A percentile compares a stretch with the other conserved stretches of the same genome.
phyloP scores from a whole-genome alignment of 129 eudicot species.

The Logfia minima region DNA sequence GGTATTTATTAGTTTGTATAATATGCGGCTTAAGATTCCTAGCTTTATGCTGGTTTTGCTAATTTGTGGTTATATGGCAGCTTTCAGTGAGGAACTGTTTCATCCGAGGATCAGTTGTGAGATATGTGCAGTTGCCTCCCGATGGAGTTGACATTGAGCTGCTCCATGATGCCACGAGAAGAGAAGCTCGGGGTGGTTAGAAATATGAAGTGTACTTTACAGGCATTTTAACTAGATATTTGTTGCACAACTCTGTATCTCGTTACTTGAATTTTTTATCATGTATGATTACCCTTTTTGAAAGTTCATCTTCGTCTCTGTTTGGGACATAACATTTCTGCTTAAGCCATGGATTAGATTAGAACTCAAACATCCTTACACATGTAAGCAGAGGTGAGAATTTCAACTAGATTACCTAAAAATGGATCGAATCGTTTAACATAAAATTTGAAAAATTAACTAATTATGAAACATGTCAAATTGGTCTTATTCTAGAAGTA shows the following conservation, averaged over 20 bases:
- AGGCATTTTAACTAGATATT: slow-evolving; percentile 13
- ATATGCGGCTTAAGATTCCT: neutral
- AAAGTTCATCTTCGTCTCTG: slow-evolving; percentile 10
- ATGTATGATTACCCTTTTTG: slow-evolving; percentile 1
- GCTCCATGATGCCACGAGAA: slow-evolving; percentile 98
- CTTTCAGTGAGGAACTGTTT: slow-evolving; percentile 96
- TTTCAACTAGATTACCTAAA: neutral
- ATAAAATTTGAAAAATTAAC: neutral
- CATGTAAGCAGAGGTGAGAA: neutral
- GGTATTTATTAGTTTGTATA: slow-evolving; percentile 3
- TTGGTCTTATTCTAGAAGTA: neutral
- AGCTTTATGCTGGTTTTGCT: slow-evolving; percentile 7
- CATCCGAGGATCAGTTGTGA: slow-evolving; percentile 96
- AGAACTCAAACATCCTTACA: neutral
- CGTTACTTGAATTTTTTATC: slow-evolving; percentile 17
- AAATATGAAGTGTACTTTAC: slow-evolving; percentile 9
- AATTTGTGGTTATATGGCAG: slow-evolving; percentile 38
- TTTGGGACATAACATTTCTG: neutral
- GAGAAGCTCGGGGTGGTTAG: slow-evolving; percentile 99
- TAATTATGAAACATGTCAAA: neutral
- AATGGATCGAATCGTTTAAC: neutral
- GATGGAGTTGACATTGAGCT: slow-evolving; percentile 97
- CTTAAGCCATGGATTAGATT: neutral
- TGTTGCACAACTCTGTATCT: slow-evolving; percentile 28
- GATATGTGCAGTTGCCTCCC: slow-evolving; percentile 94